Percentiles rank a stretch among this genome's conserved stretches.
phyloP scores from a whole-genome alignment of 805 yeast species.

The Wickerhamomyces hampshirensis region DNA sequence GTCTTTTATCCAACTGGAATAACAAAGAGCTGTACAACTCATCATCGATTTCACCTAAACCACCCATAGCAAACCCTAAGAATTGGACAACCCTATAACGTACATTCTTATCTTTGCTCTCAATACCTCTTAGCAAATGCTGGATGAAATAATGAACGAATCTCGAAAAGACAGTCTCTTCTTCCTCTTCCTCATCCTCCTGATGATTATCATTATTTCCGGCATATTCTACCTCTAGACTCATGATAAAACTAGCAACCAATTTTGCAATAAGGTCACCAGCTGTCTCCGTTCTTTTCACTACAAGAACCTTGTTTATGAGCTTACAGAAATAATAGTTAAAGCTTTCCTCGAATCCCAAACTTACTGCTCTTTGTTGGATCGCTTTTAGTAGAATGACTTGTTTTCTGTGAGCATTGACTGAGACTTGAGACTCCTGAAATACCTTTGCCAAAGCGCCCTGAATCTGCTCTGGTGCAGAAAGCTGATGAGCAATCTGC shows the following conservation, averaged over 20 bases:
- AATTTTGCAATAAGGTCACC: constrained; percentile 78
- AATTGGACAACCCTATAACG: constrained; percentile 77
- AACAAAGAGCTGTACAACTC: constrained; percentile 61
- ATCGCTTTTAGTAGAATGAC: constrained; percentile 57
- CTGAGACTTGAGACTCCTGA: constrained; percentile 71
- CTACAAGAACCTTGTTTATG: constrained; percentile 58
- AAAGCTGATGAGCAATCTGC: constrained; percentile 13
- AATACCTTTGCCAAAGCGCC: constrained; percentile 60
- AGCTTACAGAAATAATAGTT: constrained; percentile 53
- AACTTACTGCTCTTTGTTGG: constrained; percentile 48
- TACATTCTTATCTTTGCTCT: constrained; percentile 70
- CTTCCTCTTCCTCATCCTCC: constrained; percentile 31
- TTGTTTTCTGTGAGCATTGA: constrained; percentile 75
- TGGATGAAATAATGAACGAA: constrained; percentile 59
- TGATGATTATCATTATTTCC: constrained; percentile 19
- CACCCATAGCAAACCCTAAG: constrained; percentile 63
- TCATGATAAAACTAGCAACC: constrained; percentile 51
- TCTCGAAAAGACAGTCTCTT: constrained; percentile 36
- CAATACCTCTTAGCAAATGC: constrained; percentile 73
- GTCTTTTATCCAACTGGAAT: constrained; percentile 55
- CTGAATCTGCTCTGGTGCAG: constrained; percentile 33
- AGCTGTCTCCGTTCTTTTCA: constrained; percentile 62
- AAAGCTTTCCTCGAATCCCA: constrained; percentile 55
- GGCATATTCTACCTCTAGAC: constrained; percentile 31
- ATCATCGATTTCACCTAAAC: constrained; percentile 70